These are phyloP conservation scores for Trichoderma sp. DNA, from an alignment of 2,329 filamentous ascomycete genomes.

Conservation along the genomic window DNA sequence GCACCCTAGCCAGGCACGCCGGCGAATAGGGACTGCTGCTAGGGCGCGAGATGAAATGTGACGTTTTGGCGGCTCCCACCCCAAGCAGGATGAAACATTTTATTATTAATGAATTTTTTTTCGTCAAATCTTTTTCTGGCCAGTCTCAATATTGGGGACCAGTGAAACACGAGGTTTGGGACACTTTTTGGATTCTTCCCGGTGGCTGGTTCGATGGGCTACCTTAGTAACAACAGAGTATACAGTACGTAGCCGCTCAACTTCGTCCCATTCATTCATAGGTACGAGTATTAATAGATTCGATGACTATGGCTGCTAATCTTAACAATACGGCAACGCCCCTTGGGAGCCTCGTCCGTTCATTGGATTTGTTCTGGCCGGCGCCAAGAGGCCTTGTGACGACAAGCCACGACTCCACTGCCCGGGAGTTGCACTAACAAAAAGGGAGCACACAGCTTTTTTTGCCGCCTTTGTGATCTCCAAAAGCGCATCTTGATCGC, in stretches of 20 bases:
- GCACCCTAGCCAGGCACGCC: conserved; percentile 4
- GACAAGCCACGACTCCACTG: conserved; percentile 12
- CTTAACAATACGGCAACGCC: neutral
- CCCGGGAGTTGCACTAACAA: conserved; percentile 4
- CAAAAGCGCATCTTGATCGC: conserved; percentile 16
- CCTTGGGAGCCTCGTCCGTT: neutral
- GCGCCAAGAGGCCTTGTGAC: conserved; percentile 15
- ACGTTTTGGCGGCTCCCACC: neutral
- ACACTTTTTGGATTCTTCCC: neutral
- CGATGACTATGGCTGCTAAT: neutral
- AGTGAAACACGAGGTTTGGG: neutral
- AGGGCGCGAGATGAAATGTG: conserved; percentile 12
- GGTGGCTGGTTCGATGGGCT: neutral
- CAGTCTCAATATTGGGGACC: neutral
- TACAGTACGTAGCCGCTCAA: neutral
- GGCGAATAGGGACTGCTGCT: neutral
- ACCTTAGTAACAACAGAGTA: neutral
- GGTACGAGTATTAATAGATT: neutral
- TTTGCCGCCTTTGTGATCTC: conserved; percentile 11
- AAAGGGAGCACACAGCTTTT: neutral
- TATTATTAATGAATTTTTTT: conserved; percentile 1
- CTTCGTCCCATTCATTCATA: neutral
- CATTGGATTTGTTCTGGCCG: neutral
- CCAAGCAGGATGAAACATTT: conserved; percentile 8
- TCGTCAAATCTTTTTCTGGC: neutral